phyloP scores from a whole-genome alignment of 116 monocot species.

The Thalassia testudinum region DNA sequence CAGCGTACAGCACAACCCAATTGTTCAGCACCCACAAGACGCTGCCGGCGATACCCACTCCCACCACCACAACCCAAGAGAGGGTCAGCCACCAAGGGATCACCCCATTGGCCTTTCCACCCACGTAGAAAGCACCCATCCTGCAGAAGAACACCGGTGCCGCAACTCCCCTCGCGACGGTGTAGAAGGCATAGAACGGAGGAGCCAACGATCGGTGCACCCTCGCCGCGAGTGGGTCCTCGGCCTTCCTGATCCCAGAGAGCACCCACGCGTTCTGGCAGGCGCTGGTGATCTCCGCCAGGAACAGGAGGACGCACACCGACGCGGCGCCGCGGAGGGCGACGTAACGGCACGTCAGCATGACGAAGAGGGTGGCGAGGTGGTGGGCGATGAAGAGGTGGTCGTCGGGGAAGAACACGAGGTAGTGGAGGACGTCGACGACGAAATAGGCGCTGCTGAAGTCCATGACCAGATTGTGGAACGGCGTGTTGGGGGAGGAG shows the following conservation, averaged over 20 bases:
- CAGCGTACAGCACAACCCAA: no score
- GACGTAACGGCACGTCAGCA: slow-evolving; percentile 62
- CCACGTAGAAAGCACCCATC: slow-evolving; percentile 58
- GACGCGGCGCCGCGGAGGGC: slow-evolving; percentile 61
- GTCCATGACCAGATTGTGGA: slow-evolving; percentile 54
- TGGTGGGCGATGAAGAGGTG: slow-evolving; percentile 89
- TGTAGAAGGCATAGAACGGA: slow-evolving; percentile 64
- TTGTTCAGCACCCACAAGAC: no score
- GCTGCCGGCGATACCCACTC: no score
- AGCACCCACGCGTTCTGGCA: slow-evolving; percentile 88
- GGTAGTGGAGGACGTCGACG: slow-evolving; percentile 73
- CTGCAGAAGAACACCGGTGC: slow-evolving; percentile 67
- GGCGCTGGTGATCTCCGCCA: slow-evolving; percentile 72
- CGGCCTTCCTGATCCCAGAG: slow-evolving; percentile 31
- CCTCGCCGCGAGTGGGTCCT: slow-evolving; percentile 26
- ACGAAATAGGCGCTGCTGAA: slow-evolving; percentile 81
- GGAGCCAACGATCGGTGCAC: slow-evolving; percentile 36
- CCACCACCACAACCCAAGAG: slow-evolving; percentile 15
- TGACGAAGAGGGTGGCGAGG: slow-evolving; percentile 83
- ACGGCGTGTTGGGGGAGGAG: slow-evolving; percentile 33
- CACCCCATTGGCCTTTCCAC: slow-evolving; percentile 41
- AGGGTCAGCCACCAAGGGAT: slow-evolving; percentile 65
- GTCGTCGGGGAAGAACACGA: slow-evolving; percentile 46
- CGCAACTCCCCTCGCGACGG: slow-evolving; percentile 38
- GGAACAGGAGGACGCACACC: slow-evolving; percentile 46